phyloP scores from a whole-genome alignment of 73 alveolate species.

The Paramecium biaurelia region DNA sequence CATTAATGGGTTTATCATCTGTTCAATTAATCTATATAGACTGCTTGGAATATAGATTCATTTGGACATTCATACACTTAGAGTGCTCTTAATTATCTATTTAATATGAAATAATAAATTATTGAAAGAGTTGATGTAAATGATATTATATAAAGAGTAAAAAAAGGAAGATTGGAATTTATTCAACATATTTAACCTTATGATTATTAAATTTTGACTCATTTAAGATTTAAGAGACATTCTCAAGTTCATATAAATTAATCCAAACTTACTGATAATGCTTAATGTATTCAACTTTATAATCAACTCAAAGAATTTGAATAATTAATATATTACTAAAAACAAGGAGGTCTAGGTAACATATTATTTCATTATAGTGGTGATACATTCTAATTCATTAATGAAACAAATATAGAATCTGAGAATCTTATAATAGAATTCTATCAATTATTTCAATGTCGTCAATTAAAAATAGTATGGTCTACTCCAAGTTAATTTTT shows the following conservation, averaged over 20 bases:
- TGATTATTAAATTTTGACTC: neutral
- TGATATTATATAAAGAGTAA: conserved; percentile 8
- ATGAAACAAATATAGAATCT: neutral
- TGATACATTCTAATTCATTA: neutral
- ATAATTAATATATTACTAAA: neutral
- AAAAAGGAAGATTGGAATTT: neutral
- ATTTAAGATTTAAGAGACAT: conserved; percentile 25
- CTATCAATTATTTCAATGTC: neutral
- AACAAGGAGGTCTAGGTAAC: neutral
- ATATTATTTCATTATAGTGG: conserved; percentile 13
- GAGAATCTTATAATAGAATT: neutral
- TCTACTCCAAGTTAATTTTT: conserved; percentile 28
- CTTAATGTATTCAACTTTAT: neutral
- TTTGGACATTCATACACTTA: conserved; percentile 11
- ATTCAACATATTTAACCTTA: neutral
- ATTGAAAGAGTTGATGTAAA: conserved; percentile 44
- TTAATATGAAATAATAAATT: neutral
- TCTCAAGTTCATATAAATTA: neutral
- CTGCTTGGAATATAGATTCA: conserved; percentile 3
- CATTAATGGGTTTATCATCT: neutral
- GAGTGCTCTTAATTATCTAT: conserved; percentile 16
- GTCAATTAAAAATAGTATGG: neutral
- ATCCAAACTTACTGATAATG: neutral
- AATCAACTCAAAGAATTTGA: conserved; percentile 21
- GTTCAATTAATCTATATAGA: neutral